Conservation (phyloP, 2,329 filamentous ascomycete genomes). For the Cladosporium phlei region DNA sequence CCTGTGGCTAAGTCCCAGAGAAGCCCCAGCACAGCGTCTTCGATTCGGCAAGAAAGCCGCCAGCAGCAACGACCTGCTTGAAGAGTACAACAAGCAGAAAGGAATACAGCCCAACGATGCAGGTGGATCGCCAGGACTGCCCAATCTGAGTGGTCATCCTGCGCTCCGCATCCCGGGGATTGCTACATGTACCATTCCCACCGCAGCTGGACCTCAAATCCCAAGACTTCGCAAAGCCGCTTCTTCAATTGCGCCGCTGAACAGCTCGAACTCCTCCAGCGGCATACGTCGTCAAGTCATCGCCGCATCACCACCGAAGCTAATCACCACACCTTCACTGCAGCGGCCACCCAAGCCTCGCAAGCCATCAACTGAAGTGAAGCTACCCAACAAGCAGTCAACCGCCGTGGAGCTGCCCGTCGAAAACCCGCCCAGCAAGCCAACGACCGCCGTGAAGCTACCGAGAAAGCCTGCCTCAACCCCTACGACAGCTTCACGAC, state of each 20-base stretch:
- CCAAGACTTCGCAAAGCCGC: slow-evolving; percentile 1
- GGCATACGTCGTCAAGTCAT: neutral
- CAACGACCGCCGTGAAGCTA: neutral
- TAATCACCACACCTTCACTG: neutral
- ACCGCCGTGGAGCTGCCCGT: neutral
- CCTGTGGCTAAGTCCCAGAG: neutral
- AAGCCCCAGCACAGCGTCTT: neutral
- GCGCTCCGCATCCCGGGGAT: neutral
- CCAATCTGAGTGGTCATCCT: neutral
- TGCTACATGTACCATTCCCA: neutral
- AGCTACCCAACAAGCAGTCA: neutral
- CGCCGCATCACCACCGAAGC: neutral
- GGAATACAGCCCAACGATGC: neutral
- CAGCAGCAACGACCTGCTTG: neutral
- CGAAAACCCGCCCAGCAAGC: no score
- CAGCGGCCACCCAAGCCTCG: neutral
- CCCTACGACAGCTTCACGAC: no score
- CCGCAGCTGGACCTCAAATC: neutral
- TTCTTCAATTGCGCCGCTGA: neutral
- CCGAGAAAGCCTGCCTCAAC: neutral
- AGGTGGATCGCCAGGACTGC: neutral
- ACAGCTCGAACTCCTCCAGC: neutral
- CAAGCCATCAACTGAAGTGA: neutral
- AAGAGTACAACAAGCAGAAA: neutral
- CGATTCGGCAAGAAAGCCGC: neutral